Percentiles rank a stretch among this genome's conserved stretches.
Conservation (phyloP, 768 basidiomycete genomes). For the Tricholoma bakamatsutake region DNA sequence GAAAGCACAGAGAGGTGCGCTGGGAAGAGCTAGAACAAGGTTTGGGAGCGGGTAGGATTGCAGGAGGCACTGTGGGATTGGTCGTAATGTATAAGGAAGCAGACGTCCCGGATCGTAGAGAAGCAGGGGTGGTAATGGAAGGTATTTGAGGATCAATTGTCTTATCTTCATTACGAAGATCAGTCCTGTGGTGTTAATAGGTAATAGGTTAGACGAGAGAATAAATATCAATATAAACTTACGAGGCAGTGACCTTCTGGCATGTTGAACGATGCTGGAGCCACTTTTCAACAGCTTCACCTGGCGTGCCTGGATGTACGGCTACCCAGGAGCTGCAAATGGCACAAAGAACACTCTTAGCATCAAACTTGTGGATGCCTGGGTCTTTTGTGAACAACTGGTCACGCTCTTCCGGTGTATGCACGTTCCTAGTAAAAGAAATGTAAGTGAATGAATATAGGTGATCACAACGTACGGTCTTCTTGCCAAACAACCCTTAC, state of each 20-base stretch:
- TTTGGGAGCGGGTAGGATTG: not conserved
- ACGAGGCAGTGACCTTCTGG: constrained; percentile 24
- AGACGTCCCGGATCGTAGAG: not conserved
- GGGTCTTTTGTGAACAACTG: constrained; percentile 56
- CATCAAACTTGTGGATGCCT: constrained; percentile 66
- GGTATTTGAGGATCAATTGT: not conserved
- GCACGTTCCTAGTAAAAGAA: constrained; percentile 37
- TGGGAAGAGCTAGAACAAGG: not conserved
- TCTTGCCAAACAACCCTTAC: constrained; percentile 77
- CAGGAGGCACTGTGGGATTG: not conserved
- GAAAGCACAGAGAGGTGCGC: not conserved
- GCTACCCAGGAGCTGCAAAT: constrained; percentile 63
- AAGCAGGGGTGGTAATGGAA: constrained; percentile 2
- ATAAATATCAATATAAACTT: constrained; percentile 3
- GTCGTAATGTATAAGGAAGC: not conserved
- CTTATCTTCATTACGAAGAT: not conserved
- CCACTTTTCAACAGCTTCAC: constrained; percentile 60
- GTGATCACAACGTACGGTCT: constrained; percentile 47
- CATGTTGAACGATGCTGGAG: constrained; percentile 54
- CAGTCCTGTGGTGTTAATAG: not conserved
- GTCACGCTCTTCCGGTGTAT: constrained; percentile 56
- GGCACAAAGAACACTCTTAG: constrained; percentile 64
- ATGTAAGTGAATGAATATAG: not conserved
- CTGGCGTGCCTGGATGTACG: constrained; percentile 49
- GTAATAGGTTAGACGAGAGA: constrained; percentile 2